Percentiles rank a stretch among this genome's conserved stretches.
phyloP scores from a whole-genome alignment of 768 basidiomycete genomes.

The Phaeotremella skinneri region DNA sequence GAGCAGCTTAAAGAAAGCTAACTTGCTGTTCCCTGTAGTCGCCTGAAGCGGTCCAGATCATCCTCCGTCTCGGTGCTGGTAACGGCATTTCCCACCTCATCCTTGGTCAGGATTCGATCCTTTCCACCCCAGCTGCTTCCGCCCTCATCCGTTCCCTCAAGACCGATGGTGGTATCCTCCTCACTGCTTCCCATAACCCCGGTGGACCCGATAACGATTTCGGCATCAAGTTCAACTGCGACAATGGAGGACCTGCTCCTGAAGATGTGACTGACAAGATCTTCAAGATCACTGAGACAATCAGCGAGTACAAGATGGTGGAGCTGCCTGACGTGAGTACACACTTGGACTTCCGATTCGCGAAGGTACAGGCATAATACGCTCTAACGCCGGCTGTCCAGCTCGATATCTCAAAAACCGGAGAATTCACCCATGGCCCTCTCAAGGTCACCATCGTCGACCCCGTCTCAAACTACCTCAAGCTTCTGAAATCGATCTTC shows the following conservation, averaged over 20 bases:
- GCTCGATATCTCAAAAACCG: conserved; percentile 81
- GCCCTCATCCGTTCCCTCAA: conserved; percentile 95
- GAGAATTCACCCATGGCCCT: conserved; percentile 76
- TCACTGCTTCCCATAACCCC: conserved; percentile 97
- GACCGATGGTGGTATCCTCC: conserved; percentile 91
- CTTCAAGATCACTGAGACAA: conserved; percentile 83
- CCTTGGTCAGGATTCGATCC: conserved; percentile 82
- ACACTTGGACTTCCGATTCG: neutral
- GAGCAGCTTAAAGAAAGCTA: conserved; percentile 61
- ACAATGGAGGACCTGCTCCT: conserved; percentile 95
- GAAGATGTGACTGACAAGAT: conserved; percentile 96
- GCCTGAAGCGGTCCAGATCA: conserved; percentile 67
- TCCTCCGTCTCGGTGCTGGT: conserved; percentile 88
- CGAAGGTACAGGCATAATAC: neutral
- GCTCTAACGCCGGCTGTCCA: conserved; percentile 44
- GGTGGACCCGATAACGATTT: conserved; percentile 98
- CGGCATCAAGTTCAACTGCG: conserved; percentile 98
- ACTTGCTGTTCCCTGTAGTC: conserved; percentile 51
- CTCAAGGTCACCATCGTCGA: conserved; percentile 86
- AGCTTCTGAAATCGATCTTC: conserved; percentile 81
- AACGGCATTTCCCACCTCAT: conserved; percentile 91
- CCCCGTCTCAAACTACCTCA: conserved; percentile 84
- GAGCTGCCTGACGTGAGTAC: conserved; percentile 68
- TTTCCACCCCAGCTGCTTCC: conserved; percentile 96
- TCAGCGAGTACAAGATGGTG: conserved; percentile 78